Percentiles rank a stretch among this genome's conserved stretches.
These are phyloP conservation scores for Zygosaccharomyces pseudobailii DNA, from an alignment of 1,139 yeast genomes.

Conservation along the genomic window DNA sequence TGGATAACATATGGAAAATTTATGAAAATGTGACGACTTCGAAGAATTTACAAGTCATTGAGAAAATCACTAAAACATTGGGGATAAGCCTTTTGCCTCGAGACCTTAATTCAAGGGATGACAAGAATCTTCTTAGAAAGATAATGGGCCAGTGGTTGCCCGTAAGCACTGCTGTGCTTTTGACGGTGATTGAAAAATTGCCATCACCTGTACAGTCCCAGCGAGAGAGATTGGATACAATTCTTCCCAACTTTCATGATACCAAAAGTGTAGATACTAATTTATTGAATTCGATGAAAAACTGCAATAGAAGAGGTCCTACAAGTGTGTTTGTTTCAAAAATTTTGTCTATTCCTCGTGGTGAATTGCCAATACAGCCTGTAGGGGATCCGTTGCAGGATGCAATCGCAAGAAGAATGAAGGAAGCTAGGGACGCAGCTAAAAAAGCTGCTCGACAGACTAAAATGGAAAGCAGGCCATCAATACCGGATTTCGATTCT, in stretches of 20 bases:
- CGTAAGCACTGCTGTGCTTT: conserved; percentile 74
- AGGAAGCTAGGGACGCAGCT: conserved; percentile 57
- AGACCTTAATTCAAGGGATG: conserved; percentile 77
- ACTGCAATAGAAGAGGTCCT: conserved; percentile 61
- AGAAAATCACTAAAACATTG: conserved; percentile 68
- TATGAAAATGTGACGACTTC: conserved; percentile 67
- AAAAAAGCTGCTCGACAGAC: conserved; percentile 59
- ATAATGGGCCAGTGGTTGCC: conserved; percentile 95
- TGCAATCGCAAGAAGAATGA: conserved; percentile 62
- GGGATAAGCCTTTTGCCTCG: conserved; percentile 66
- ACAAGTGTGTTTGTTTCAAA: conserved; percentile 85
- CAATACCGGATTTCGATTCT: conserved; percentile 16
- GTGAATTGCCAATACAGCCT: conserved; percentile 60
- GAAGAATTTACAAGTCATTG: conserved; percentile 65
- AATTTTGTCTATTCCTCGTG: conserved; percentile 76
- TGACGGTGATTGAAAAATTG: conserved; percentile 77
- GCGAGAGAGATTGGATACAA: conserved; percentile 58
- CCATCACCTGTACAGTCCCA: conserved; percentile 86
- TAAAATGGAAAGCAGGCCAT: conserved; percentile 48
- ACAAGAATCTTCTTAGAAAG: conserved; percentile 54
- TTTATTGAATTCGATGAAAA: conserved; percentile 52
- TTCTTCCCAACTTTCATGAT: conserved; percentile 56
- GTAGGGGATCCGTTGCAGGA: conserved; percentile 35
- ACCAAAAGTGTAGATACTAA: conserved; percentile 45
- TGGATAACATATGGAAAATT: conserved; percentile 91